A percentile compares a stretch with the other conserved stretches of the same genome.
These are phyloP conservation scores for Nothopassalora personata DNA, from an alignment of 2,329 filamentous ascomycete species.

Conservation along the genomic window DNA sequence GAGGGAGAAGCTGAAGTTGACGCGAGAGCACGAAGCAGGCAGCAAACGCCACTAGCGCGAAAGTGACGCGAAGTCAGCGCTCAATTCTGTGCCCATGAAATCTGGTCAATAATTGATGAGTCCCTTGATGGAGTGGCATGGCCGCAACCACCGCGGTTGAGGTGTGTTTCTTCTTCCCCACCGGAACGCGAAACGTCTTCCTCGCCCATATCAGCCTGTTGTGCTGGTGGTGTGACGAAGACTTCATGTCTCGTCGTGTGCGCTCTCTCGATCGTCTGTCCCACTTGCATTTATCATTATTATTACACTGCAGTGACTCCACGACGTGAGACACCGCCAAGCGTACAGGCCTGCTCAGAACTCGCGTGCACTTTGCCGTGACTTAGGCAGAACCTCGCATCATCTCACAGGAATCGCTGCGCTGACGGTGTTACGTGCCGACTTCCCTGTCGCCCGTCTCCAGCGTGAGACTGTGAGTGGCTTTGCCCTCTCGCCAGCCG, in stretches of 20 bases:
- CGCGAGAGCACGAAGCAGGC: not conserved
- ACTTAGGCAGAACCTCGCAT: conserved; percentile 1
- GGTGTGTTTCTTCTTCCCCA: not conserved
- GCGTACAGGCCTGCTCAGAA: not conserved
- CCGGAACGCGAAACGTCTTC: not conserved
- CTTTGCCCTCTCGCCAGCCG: conserved; percentile 13
- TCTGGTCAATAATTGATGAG: not conserved
- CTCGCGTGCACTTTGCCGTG: not conserved
- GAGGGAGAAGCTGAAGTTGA: not conserved
- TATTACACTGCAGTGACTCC: not conserved
- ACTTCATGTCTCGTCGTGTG: not conserved
- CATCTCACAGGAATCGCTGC: not conserved
- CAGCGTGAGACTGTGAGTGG: conserved; percentile 10
- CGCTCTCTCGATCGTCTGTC: not conserved
- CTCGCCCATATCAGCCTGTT: not conserved
- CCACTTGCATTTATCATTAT: no score
- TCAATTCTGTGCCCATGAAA: not conserved
- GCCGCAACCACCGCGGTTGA: not conserved
- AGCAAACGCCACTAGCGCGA: conserved; percentile 2
- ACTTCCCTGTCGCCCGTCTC: conserved; percentile 8
- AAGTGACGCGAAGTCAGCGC: not conserved
- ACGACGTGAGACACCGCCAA: not conserved
- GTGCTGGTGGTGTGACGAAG: not conserved
- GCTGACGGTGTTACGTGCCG: conserved; percentile 4
- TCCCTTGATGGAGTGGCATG: no score